phyloP scores from a whole-genome alignment of 805 yeast genomes.

The Candida verbasci region DNA sequence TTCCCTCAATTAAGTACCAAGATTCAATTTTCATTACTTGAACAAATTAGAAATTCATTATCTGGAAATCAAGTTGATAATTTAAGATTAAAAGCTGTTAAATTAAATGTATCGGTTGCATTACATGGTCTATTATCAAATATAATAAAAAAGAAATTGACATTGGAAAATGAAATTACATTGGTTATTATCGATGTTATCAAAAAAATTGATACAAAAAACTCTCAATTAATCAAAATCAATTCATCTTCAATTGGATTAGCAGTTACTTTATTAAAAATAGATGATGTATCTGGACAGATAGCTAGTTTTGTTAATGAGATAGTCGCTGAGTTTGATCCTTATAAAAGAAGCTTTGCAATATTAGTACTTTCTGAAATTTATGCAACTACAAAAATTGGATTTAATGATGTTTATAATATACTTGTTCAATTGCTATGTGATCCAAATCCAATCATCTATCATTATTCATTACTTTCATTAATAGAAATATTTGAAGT shows the following conservation, averaged over 20 bases:
- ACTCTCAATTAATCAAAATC: conserved; percentile 38
- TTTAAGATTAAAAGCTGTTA: conserved; percentile 42
- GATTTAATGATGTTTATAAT: conserved; percentile 43
- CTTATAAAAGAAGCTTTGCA: conserved; percentile 50
- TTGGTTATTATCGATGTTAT: conserved; percentile 48
- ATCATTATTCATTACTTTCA: conserved; percentile 65
- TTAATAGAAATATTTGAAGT: conserved; percentile 52
- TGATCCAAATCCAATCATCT: conserved; percentile 87
- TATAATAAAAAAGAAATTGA: conserved; percentile 14
- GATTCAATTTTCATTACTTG: conserved; percentile 84
- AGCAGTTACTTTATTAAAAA: conserved; percentile 23
- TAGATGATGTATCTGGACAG: conserved; percentile 18
- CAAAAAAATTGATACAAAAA: conserved; percentile 35
- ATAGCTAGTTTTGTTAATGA: conserved; percentile 43
- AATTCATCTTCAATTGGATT: conserved; percentile 60
- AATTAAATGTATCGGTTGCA: conserved; percentile 61
- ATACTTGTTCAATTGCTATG: conserved; percentile 55
- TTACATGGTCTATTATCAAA: conserved; percentile 46
- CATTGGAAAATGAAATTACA: conserved; percentile 32
- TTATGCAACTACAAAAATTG: conserved; percentile 21
- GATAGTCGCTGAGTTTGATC: conserved; percentile 62
- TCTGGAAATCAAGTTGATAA: conserved; percentile 34
- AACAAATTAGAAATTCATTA: conserved; percentile 58
- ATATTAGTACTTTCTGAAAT: conserved; percentile 28
- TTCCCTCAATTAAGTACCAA: conserved; percentile 71